Evolutionary conservation across 805 yeast species (phyloP).

Genomic region (Candida sphagnicola): DNA sequence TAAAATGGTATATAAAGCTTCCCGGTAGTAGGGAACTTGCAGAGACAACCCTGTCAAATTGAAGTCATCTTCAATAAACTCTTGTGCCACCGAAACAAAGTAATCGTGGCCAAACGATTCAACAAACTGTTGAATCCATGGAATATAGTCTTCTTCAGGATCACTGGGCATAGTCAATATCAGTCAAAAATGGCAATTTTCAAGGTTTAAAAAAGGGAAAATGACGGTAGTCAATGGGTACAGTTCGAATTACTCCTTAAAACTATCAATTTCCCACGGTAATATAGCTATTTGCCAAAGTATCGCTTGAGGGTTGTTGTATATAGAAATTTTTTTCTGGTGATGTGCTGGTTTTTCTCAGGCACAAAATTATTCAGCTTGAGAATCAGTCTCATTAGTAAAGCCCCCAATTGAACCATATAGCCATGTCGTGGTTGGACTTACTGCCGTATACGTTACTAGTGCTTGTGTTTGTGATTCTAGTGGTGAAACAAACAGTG

Average conservation of each 20-base stretch:
- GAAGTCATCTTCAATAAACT: slow-evolving; percentile 94
- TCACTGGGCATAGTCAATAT: slow-evolving; percentile 31
- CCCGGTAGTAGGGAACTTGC: slow-evolving; percentile 86
- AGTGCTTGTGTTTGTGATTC: slow-evolving; percentile 28
- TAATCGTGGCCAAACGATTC: slow-evolving; percentile 80
- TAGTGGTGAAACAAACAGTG: slow-evolving; percentile 34
- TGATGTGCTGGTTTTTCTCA: neutral
- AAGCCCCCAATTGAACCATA: neutral
- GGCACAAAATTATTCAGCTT: too few species aligned
- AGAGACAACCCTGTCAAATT: slow-evolving; percentile 85
- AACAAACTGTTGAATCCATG: slow-evolving; percentile 83
- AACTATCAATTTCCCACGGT: neutral
- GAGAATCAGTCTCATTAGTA: neutral
- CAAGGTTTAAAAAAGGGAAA: neutral
- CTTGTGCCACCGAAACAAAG: slow-evolving; percentile 87
- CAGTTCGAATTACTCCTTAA: neutral
- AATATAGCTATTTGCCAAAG: neutral
- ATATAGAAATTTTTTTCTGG: neutral
- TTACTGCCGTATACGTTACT: slow-evolving; percentile 32
- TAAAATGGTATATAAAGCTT: slow-evolving; percentile 84
- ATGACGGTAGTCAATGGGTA: neutral
- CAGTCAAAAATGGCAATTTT: neutral
- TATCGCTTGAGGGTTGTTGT: neutral
- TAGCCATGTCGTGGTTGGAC: slow-evolving; percentile 17
- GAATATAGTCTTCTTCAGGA: slow-evolving; percentile 54